Base-by-base conservation (phyloP, 768 basidiomycete species). In the Cantharellus cinnabarinus region DNA sequence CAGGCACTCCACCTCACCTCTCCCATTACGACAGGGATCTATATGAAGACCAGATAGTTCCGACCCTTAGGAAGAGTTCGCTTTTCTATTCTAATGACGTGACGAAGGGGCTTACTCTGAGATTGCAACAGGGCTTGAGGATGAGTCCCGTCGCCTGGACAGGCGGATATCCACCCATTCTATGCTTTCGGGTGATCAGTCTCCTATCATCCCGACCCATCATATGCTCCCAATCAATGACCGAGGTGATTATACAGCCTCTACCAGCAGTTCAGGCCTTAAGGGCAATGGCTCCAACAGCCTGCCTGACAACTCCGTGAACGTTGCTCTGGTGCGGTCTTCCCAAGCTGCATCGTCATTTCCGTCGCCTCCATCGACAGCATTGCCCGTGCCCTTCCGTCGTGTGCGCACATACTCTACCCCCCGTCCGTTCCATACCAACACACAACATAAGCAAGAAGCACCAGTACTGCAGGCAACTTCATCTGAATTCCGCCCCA, bases 1-100 rank as follows among this genome's bases (percentile, higher is more conserved):
- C 37, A 5, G 7, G 10, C 56, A 37, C 39, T 40, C 56, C 7
- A 5, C 14, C 42, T 14, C 37, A 15, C 56, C 35, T 42, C 41
- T 5, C 39, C 41, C 5, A 37, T 14, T 41, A 39, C 42, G 56
- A 7, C 15, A 42, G 35, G 50, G 38, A 35, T 57, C 34, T 41
- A 42, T 89, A 85, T 85, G 86, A 87, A 68, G 85, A 86, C 66
- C 78, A 78, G 41, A 85, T 89, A 59, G 87, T 89, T 39, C 87
- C 86, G 58, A 76, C 83, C 44, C 74, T 89, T 42, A 77, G 86
- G 64, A 85, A 87, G 75, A 77, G 85, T 88, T 72, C 66, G 77
- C 73, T 52, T 60, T 62, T 59, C 37, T 60, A 51, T 62, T 57
- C 15, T 38, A 29, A 29, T 29, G 20, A 29, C 20, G 20, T 29